Percentiles rank a stretch among this genome's conserved stretches.
Evolutionary conservation across 768 basidiomycete species (phyloP).

Genomic region (Boletales sp.): DNA sequence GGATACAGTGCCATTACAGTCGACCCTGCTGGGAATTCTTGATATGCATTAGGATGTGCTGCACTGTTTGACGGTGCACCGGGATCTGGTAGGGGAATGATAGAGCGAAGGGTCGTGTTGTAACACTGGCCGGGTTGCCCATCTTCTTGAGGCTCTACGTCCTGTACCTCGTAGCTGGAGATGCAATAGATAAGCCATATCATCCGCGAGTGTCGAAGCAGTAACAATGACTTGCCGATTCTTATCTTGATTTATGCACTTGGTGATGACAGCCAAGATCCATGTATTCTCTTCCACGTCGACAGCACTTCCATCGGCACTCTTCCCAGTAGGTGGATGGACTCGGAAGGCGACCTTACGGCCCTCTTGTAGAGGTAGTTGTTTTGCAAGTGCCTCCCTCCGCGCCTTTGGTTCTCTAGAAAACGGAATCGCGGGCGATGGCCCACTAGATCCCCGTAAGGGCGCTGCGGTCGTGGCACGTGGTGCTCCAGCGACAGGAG

Average conservation of each 20-base stretch:
- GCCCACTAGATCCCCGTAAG: constrained; percentile 56
- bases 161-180: constrained; percentile 78
- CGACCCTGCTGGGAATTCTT: constrained; percentile 65
- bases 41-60: constrained; percentile 65
- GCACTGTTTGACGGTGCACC: constrained; percentile 52
- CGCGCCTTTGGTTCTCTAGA: constrained; percentile 67
- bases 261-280: constrained; percentile 77
- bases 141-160: constrained; percentile 79
- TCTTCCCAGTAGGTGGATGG: constrained; percentile 61
- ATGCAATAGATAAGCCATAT: neutral
- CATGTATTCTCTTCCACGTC: constrained; percentile 53
- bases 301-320: constrained; percentile 45
- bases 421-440: constrained; percentile 46
- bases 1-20: constrained; percentile 87
- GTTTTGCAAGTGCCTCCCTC: constrained; percentile 56
- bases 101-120: constrained; percentile 62
- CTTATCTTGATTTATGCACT: constrained; percentile 68
- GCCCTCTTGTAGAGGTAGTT: constrained; percentile 66
- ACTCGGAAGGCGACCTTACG: constrained; percentile 69
- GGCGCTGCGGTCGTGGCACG: constrained; percentile 13
- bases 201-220: neutral
- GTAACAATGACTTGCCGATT: constrained; percentile 44
- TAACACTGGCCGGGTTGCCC: constrained; percentile 70
- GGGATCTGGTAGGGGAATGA: constrained; percentile 80
- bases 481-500: constrained; percentile 18